Percentiles rank a stretch among this genome's conserved stretches.
phyloP scores from a whole-genome alignment of 2,329 filamentous ascomycete species.

The Cladosporium oxysporum region DNA sequence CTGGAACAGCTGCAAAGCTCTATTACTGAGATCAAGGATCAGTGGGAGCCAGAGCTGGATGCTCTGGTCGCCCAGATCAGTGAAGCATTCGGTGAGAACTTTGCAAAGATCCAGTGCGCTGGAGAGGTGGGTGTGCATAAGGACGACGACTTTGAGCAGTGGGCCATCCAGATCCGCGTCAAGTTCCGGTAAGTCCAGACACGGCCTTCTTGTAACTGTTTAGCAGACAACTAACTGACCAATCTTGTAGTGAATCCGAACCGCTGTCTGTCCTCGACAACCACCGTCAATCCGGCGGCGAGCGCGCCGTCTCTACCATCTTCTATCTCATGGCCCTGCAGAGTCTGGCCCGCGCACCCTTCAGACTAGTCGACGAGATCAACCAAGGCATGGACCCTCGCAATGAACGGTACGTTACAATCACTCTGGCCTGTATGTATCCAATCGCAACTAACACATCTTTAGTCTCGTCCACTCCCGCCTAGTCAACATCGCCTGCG shows the following conservation, averaged over 20 bases:
- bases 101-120: conserved; percentile 89
- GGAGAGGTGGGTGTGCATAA: conserved; percentile 89
- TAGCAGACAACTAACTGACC: conserved; percentile 26
- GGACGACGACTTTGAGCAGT: conserved; percentile 84
- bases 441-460: conserved; percentile 17
- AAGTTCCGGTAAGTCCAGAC: conserved; percentile 73
- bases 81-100: conserved; percentile 88
- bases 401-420: conserved; percentile 70
- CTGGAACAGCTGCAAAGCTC: conserved; percentile 58
- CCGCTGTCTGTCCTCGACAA: conserved; percentile 81
- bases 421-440: not conserved
- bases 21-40: conserved; percentile 66
- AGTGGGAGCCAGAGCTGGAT: conserved; percentile 86
- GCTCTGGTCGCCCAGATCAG: conserved; percentile 77
- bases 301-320: conserved; percentile 93
- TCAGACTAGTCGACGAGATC: conserved; percentile 98
- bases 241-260: conserved; percentile 66
- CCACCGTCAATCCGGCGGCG: conserved; percentile 93
- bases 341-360: conserved; percentile 87
- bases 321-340: conserved; percentile 99
- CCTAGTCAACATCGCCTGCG: conserved; percentile 96
- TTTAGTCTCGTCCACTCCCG: conserved; percentile 85
- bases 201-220: not conserved
- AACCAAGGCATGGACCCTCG: conserved; percentile 99
- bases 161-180: conserved; percentile 91